Conservation (phyloP, 2,329 filamentous ascomycete species). For the Periglandula ipomoeae region DNA sequence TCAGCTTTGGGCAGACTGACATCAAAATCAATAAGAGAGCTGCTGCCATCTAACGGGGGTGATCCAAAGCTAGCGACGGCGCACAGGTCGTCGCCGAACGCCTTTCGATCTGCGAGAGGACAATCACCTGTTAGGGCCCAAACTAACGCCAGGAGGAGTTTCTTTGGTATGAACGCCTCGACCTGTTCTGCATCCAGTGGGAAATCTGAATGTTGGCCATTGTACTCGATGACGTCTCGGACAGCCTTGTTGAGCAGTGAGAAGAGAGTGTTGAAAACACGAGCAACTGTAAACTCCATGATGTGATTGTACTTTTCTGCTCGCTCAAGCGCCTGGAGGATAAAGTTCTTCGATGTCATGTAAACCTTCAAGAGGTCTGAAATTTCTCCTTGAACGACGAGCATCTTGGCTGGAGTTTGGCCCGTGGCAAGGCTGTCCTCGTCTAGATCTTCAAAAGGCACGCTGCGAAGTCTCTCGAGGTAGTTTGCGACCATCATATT, state of each 20-base stretch:
- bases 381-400: conserved; percentile 69
- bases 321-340: conserved; percentile 65
- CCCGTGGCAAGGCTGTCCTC: conserved; percentile 76
- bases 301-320: conserved; percentile 83
- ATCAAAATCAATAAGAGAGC: conserved; percentile 92
- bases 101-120: conserved; percentile 75
- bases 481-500: conserved; percentile 92
- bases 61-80: conserved; percentile 79
- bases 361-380: conserved; percentile 71
- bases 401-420: conserved; percentile 66
- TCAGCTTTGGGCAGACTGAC: conserved; percentile 78
- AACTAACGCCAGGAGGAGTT: conserved; percentile 81
- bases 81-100: conserved; percentile 77
- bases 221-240: conserved; percentile 90
- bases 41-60: conserved; percentile 65
- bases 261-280: conserved; percentile 87
- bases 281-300: conserved; percentile 93
- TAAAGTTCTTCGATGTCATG: conserved; percentile 70
- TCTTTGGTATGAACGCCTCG: conserved; percentile 85
- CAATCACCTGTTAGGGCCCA: conserved; percentile 97
- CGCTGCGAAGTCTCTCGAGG: conserved; percentile 69
- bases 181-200: conserved; percentile 83
- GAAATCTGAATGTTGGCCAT: conserved; percentile 88
- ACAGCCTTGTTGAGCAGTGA: conserved; percentile 92
- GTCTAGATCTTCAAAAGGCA: conserved; percentile 89